Evolutionary conservation across 2,329 filamentous ascomycete genomes (phyloP).

Genomic region (Colletotrichum sp.): DNA sequence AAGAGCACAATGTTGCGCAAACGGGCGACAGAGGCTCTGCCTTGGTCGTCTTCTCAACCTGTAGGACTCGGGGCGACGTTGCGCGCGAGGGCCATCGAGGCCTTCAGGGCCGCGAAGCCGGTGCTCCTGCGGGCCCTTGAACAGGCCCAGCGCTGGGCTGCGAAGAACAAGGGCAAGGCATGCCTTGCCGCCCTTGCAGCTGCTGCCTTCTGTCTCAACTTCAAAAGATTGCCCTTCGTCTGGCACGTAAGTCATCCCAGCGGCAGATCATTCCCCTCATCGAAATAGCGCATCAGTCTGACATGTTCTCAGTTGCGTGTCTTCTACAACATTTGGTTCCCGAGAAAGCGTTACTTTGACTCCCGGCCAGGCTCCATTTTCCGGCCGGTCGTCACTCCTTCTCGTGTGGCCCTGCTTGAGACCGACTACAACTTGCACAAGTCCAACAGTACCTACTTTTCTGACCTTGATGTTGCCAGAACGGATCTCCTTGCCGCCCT

Average conservation of each 20-base stretch:
- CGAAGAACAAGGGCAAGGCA: neutral
- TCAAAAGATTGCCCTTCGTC: neutral
- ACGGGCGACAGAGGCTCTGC: neutral
- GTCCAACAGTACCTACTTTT: constrained; percentile 74
- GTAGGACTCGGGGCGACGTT: neutral
- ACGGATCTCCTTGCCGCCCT: constrained; percentile 42
- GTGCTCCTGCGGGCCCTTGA: neutral
- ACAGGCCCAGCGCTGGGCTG: neutral
- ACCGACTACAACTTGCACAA: constrained; percentile 79
- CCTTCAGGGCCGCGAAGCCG: neutral
- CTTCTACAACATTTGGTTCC: constrained; percentile 38
- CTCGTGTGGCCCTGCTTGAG: constrained; percentile 63
- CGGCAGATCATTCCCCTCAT: neutral
- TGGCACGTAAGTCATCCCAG: constrained; percentile 1
- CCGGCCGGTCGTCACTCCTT: constrained; percentile 63
- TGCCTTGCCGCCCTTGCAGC: neutral
- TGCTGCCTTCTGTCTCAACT: neutral
- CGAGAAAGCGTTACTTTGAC: constrained; percentile 26
- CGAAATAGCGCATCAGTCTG: neutral
- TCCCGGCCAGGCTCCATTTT: constrained; percentile 34
- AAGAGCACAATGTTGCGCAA: neutral
- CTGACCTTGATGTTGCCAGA: constrained; percentile 65
- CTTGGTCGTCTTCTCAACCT: neutral
- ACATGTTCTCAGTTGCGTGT: constrained; percentile 32
- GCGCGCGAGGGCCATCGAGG: neutral